Evolutionary conservation across 2,329 filamentous ascomycete genomes (phyloP), one percentile per base, ranked within the genome.

Genomic region (Diaporthe longicolla): DNA sequence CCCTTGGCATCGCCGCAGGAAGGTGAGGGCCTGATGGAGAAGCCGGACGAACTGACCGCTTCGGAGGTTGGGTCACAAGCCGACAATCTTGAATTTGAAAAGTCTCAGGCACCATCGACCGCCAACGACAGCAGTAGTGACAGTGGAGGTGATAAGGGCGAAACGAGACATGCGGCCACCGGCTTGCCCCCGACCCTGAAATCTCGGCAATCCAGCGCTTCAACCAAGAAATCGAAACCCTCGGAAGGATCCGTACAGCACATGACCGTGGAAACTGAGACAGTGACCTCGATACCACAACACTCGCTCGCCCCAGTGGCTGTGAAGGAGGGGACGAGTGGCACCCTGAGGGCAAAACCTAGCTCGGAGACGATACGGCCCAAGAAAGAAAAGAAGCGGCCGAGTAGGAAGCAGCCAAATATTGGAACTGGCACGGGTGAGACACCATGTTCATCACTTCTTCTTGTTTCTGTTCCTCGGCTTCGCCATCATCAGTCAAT

Each of bases 241-340:
- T 85, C 88, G 69, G 94, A 97, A 81, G 92, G 91, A n/a, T 93
- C 94, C 48, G 89, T 92, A 73, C 92, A 93, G 80, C 97, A 94
- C 79, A 98, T 99, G 95, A 98, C 95, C 13, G 96, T 98, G 19
- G 97, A 99, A 85, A 98, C 97, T 0, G 97, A 99, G 83, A 97
- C 95, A 0, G 97, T 99, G 50, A 93, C 91, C 57, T 97, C 95
- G 4, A 93, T 98, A 71, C 95, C 95, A 15, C 95, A 97, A 80
- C 90, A 95, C 37, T 91, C 93, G 13, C 87, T 98, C 37, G 92
- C 93, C 9, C 85, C 88, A 45, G 90, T 90, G 50, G 87, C 88
- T n/a, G 91, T 91, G 26, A 87, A 89, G 24, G 90, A 90, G 73
- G 92, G 93, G 57, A 83, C 85, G 37, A 91, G 88, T 78, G 92